A percentile compares a stretch with the other conserved stretches of the same genome.
Evolutionary conservation across 2,329 filamentous ascomycete genomes (phyloP).

Genomic region (Drechslerella coelobrocha): DNA sequence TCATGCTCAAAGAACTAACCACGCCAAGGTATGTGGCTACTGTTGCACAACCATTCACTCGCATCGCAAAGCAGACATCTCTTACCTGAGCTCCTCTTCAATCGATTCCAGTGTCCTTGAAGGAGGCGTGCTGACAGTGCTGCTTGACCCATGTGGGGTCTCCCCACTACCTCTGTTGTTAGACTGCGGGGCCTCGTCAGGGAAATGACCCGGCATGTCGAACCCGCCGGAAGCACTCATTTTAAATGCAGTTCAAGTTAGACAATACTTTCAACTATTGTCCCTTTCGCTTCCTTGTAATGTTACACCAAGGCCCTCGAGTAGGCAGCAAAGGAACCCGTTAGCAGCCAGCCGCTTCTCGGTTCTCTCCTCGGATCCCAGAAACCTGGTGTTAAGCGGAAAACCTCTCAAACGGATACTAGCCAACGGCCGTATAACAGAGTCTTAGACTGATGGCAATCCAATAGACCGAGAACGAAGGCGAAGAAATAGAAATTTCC

Average conservation of each 20-base stretch:
- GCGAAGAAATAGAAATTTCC: too few species aligned
- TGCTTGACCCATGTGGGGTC: not conserved
- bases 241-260: not conserved
- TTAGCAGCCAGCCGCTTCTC: not conserved
- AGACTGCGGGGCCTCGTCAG: not conserved
- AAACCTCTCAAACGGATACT: too few species aligned
- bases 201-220: not conserved
- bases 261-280: not conserved
- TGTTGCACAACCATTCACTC: not conserved
- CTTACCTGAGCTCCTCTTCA: slow-evolving; percentile 2
- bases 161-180: not conserved
- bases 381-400: too few species aligned
- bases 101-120: not conserved
- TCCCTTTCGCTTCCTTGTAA: not conserved
- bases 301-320: not conserved
- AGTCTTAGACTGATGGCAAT: too few species aligned
- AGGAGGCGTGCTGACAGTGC: not conserved
- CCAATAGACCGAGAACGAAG: too few species aligned
- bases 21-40: not conserved
- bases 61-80: not conserved
- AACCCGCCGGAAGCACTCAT: not conserved
- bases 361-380: too few species aligned
- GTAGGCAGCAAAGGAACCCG: not conserved
- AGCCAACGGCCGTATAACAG: too few species aligned
- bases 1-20: too few species aligned